Conservation (phyloP, 1,284 basidiomycete species). For the Vanrija humicola region DNA sequence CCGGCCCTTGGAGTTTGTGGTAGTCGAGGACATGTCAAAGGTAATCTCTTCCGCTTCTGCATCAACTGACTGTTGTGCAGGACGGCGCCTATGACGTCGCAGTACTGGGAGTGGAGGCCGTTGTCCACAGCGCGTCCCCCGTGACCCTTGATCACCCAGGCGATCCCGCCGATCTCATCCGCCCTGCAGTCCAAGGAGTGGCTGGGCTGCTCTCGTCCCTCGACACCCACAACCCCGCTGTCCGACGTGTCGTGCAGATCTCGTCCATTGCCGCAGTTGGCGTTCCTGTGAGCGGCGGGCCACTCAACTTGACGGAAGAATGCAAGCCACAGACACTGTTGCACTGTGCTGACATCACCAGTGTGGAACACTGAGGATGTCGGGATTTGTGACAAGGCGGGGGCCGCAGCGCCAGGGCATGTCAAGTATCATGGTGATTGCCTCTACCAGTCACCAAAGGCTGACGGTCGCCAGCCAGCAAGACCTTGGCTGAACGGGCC, state of each 20-base stretch:
- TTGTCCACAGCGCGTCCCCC: not conserved
- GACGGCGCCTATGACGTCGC: not conserved
- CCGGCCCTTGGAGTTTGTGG: constrained; percentile 3
- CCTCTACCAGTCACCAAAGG: too few species aligned
- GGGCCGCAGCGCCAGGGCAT: constrained; percentile 50
- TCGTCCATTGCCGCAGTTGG: not conserved
- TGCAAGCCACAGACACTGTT: not conserved
- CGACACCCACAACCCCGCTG: not conserved
- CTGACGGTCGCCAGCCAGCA: constrained; percentile 37
- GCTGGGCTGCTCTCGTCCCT: too few species aligned
- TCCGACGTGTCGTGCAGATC: not conserved
- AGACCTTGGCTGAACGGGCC: constrained; percentile 61
- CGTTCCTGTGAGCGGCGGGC: not conserved
- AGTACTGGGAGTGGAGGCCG: not conserved
- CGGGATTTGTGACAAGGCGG: not conserved
- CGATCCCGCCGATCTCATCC: not conserved
- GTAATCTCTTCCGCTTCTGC: not conserved
- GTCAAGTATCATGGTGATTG: constrained; percentile 51
- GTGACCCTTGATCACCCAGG: not conserved
- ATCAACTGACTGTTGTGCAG: not conserved
- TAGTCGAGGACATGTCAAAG: not conserved
- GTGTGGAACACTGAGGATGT: not conserved
- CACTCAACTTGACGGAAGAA: not conserved
- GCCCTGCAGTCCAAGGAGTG: not conserved
- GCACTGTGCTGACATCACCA: not conserved